A percentile compares a stretch with the other conserved stretches of the same genome.
Conservation (phyloP, 2,329 filamentous ascomycete genomes). For the Fusarium lateritium region DNA sequence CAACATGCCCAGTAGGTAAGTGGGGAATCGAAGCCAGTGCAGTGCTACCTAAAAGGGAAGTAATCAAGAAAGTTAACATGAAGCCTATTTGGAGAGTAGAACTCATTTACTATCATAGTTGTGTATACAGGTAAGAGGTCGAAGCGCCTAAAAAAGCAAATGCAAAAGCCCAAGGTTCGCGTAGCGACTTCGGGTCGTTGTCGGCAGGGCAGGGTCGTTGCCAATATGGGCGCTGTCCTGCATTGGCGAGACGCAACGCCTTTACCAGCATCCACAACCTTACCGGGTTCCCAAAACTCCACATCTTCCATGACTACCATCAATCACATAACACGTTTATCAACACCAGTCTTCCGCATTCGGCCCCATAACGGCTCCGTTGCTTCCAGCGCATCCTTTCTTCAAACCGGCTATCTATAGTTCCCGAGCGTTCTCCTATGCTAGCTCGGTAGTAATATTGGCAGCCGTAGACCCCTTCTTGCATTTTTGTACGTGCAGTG, state of each 20-base stretch:
- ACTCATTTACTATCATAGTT: background rate
- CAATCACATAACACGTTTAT: constrained; percentile 48
- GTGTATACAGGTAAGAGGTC: background rate
- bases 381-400: background rate
- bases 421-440: background rate
- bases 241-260: constrained; percentile 26
- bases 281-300: constrained; percentile 12
- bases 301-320: constrained; percentile 34
- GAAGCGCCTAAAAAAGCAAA: background rate
- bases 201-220: constrained; percentile 9
- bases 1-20: background rate
- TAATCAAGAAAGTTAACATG: too few species aligned
- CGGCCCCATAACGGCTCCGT: constrained; percentile 39
- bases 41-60: too few species aligned
- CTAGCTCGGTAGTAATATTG: background rate
- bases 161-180: background rate
- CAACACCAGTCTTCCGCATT: constrained; percentile 23
- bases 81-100: too few species aligned
- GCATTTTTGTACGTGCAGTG: background rate
- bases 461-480: background rate
- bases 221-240: background rate
- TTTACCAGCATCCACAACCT: constrained; percentile 21
- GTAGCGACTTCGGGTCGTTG: constrained; percentile 22
- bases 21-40: background rate
- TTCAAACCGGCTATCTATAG: background rate